Percentiles rank a stretch among this genome's conserved stretches.
These are phyloP conservation scores for Bidens hawaiensis DNA, from an alignment of 140 eudicot species.

Conservation along the genomic window DNA sequence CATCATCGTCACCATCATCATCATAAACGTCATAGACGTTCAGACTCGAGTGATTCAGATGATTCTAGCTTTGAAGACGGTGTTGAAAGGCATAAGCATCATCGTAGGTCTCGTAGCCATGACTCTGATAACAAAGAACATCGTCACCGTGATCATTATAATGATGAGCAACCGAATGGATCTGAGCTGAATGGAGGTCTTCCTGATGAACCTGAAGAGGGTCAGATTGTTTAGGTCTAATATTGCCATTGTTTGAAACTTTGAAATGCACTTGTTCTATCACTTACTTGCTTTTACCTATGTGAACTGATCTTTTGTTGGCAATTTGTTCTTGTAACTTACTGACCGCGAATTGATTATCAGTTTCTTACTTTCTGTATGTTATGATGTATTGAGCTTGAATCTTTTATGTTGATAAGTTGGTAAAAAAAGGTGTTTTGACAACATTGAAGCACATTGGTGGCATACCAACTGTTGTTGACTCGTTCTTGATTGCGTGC, in stretches of 20 bases:
- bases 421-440: not conserved
- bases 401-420: not conserved
- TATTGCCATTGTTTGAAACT: not conserved
- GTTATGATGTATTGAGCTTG: not conserved
- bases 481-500: not conserved
- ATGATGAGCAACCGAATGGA: slow-evolving; percentile 1
- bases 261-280: not conserved
- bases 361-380: not conserved
- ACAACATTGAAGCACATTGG: not conserved
- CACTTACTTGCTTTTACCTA: not conserved
- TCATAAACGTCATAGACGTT: slow-evolving; percentile 36
- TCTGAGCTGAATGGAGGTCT: too few relatives aligned
- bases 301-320: not conserved
- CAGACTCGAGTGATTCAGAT: slow-evolving; percentile 32
- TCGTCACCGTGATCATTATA: slow-evolving; percentile 16
- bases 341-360: not conserved
- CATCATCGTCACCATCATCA: slow-evolving; percentile 37
- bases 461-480: too few relatives aligned
- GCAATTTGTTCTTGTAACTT: slow-evolving; percentile 1
- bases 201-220: slow-evolving; percentile 26
- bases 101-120: slow-evolving; percentile 48
- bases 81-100: slow-evolving; percentile 44
- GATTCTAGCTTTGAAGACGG: slow-evolving; percentile 38
- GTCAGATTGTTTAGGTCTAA: slow-evolving; percentile 25
- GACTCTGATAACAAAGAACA: slow-evolving; percentile 32